phyloP scores from a whole-genome alignment of 139 green algal species.

The Diplosphaera chodatii region DNA sequence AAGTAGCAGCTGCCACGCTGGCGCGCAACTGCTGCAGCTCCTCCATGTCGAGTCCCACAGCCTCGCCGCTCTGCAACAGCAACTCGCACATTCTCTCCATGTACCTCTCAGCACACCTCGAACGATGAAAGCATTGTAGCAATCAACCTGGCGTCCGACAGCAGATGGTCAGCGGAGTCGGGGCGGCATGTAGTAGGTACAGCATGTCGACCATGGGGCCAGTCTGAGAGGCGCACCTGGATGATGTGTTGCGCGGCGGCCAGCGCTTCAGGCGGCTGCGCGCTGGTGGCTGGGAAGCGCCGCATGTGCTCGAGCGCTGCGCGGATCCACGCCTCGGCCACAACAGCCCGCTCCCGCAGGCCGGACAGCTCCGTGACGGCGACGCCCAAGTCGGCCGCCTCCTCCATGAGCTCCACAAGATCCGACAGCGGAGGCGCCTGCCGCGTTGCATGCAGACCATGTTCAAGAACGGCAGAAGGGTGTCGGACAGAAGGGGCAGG shows the following conservation, averaged over 20 bases:
- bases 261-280: not conserved
- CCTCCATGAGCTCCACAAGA: not conserved
- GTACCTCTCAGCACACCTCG: too few relatives aligned
- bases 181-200: too few relatives aligned
- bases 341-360: not conserved
- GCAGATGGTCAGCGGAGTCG: too few relatives aligned
- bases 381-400: not conserved
- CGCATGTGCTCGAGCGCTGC: not conserved
- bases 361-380: not conserved
- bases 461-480: too few relatives aligned
- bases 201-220: too few relatives aligned
- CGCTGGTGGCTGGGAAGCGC: not conserved
- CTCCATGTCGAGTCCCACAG: constrained; percentile 20
- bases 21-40: constrained; percentile 10
- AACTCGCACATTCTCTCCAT: too few relatives aligned
- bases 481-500: too few relatives aligned
- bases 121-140: too few relatives aligned
- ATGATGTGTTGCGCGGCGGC: constrained; percentile 10
- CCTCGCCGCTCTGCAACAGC: constrained; percentile 8
- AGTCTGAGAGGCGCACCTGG: constrained; percentile 17
- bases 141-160: too few relatives aligned
- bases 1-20: constrained; percentile 10
- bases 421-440: not conserved
- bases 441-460: too few relatives aligned
- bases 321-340: not conserved